Percentiles rank a stretch among this genome's conserved stretches.
These are phyloP conservation scores for Margaritispora aquatica DNA, from an alignment of 495 filamentous ascomycete species.

Conservation along the genomic window DNA sequence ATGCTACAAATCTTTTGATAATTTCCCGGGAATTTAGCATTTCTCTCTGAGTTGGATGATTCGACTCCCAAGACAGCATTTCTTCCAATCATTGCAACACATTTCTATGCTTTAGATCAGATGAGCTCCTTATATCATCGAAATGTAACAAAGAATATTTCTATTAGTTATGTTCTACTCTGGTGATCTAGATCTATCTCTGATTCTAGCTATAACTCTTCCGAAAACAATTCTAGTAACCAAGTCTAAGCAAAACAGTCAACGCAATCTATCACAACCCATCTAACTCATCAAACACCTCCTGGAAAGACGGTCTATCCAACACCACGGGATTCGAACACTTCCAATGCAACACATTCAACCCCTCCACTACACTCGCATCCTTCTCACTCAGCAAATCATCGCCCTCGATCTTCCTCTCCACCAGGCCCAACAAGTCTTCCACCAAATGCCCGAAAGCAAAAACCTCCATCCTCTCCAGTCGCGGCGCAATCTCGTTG, in stretches of 20 bases:
- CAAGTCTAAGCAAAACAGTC: not conserved
- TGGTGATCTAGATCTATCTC: no score
- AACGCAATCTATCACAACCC: constrained; percentile 4
- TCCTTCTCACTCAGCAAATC: constrained; percentile 18
- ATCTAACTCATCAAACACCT: constrained; percentile 13
- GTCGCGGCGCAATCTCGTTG: not conserved
- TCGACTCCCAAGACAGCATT: no score
- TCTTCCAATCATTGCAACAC: no score
- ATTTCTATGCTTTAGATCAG: no score
- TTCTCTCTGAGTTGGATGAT: no score
- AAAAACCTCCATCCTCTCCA: constrained; percentile 39
- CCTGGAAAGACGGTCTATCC: constrained; percentile 17
- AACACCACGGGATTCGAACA: constrained; percentile 20
- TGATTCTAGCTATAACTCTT: not conserved
- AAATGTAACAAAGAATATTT: no score
- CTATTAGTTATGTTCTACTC: no score
- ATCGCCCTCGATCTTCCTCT: constrained; percentile 14
- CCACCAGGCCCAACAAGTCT: constrained; percentile 29
- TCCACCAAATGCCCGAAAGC: constrained; percentile 40
- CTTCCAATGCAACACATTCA: constrained; percentile 21
- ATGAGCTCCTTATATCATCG: no score
- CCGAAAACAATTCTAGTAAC: not conserved
- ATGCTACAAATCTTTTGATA: not conserved
- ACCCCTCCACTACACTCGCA: constrained; percentile 13
- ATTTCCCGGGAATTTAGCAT: no score